Evolutionary conservation across 208 protist genomes (phyloP), one percentile per base, ranked within the genome.

Genomic region (Trypanosoma melophagium): DNA sequence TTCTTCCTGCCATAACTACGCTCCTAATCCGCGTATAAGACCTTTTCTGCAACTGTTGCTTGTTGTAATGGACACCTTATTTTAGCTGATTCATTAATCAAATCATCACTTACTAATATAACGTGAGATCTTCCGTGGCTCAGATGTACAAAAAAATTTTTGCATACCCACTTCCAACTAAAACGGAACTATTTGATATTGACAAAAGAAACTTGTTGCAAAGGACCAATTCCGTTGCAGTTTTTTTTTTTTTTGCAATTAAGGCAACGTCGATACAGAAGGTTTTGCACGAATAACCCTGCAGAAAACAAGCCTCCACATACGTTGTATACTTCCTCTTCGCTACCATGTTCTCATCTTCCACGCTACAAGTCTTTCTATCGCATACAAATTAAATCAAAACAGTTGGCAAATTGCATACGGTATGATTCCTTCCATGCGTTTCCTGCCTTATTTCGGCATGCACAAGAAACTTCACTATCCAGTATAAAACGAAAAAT

Each of bases 31-130:
- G 7, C 31, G 31, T 47, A 42, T 55, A 21, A 55, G 19, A 16
- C 51, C 21, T 60, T 44, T 47, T 21, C 5, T n/a, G 42, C 4
- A 60, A 42, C 40, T 49, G 21, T 44, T 60, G 17, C 45, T 60
- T 12, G 56, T 45, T 60, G 17, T 40, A 16, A 60, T 10, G 17
- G 4, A 1, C 5, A 0, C 21, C 38, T 28, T 56, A 1, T 14
- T 47, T 8, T 8, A 47, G 1, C 16, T 47, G 9, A 47, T 47
- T 22, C 24, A 35, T 35, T 16, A 8, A 35, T 44, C 25, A 49
- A 47, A 21, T 19, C 35, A 40, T 17, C 17, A 53, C 1, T 8
- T 24, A 53, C 4, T 24, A 53, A 53, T 10, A 53, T 17, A 53
- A 10, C 0, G 12, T 4, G 49, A 53, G n/a, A 56, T 38, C 7